Percentiles rank a stretch among this genome's conserved stretches.
phyloP scores from a whole-genome alignment of 352 stramenopile species.

The Globisporangium orthogonon region DNA sequence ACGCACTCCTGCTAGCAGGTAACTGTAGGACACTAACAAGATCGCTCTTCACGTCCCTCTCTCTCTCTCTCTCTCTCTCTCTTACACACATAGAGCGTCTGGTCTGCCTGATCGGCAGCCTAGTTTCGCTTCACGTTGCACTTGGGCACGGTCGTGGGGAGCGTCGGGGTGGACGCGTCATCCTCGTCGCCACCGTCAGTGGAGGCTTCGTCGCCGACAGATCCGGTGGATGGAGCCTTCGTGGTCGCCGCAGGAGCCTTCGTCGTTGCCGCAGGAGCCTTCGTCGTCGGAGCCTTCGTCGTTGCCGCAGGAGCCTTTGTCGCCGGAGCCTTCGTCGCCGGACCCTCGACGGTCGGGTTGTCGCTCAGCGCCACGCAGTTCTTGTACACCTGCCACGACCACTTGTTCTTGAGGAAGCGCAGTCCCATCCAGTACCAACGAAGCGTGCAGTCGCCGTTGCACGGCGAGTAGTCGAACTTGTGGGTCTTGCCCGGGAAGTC shows the following conservation, averaged over 20 bases:
- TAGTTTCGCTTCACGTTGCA: constrained; percentile 12
- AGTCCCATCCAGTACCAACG: constrained; percentile 38
- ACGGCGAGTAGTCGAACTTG: constrained; percentile 30
- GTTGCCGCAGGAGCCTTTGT: background rate
- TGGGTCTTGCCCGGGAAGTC: constrained; percentile 27
- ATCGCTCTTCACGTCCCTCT: background rate
- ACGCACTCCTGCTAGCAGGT: background rate
- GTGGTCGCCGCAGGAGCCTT: background rate
- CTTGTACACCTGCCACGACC: constrained; percentile 63
- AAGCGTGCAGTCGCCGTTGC: constrained; percentile 25
- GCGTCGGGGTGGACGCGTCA: background rate
- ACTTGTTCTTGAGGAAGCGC: constrained; percentile 34
- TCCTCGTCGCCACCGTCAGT: background rate
- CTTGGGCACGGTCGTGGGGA: constrained; percentile 7
- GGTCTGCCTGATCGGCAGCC: background rate
- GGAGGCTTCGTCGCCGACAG: constrained; percentile 4
- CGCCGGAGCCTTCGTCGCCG: background rate
- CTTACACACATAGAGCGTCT: background rate
- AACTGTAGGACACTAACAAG: background rate
- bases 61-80: too few species aligned
- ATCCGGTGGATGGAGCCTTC: background rate
- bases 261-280: background rate
- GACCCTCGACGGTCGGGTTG: constrained; percentile 3
- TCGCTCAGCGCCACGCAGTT: constrained; percentile 20
- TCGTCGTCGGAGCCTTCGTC: constrained; percentile 1